These are phyloP conservation scores for Dendryphion nanum DNA, from an alignment of 2,329 filamentous ascomycete species.

Conservation along the genomic window DNA sequence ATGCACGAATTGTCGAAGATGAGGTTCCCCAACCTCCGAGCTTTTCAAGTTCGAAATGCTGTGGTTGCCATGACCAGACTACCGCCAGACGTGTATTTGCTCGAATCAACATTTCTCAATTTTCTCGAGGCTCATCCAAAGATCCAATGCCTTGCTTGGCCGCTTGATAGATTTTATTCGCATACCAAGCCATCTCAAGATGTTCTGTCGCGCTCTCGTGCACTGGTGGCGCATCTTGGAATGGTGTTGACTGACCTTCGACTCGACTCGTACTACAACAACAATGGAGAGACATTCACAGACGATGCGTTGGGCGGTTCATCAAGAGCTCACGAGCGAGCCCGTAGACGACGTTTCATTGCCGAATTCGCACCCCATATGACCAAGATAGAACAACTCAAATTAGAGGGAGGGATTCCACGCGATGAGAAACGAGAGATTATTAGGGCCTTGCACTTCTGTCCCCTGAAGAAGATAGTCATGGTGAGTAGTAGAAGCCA, in stretches of 20 bases:
- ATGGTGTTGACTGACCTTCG: constrained; percentile 43
- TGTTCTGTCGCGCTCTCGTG: constrained; percentile 19
- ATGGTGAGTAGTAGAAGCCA: constrained; percentile 17
- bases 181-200: constrained; percentile 22
- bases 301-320: constrained; percentile 17
- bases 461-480: constrained; percentile 45
- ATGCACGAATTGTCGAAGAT: constrained; percentile 32
- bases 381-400: constrained; percentile 43
- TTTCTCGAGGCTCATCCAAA: constrained; percentile 47
- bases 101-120: constrained; percentile 37
- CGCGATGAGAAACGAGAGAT: constrained; percentile 48
- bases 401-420: constrained; percentile 48
- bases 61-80: constrained; percentile 38
- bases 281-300: constrained; percentile 29
- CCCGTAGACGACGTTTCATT: constrained; percentile 41
- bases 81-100: constrained; percentile 36
- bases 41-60: constrained; percentile 49
- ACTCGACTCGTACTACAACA: constrained; percentile 38
- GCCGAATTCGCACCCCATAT: constrained; percentile 43
- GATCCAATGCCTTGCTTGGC: constrained; percentile 47
- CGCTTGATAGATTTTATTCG: constrained; percentile 46
- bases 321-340: constrained; percentile 17
- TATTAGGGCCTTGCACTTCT: constrained; percentile 42
- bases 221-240: constrained; percentile 40
- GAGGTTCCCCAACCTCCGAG: constrained; percentile 43